These are phyloP conservation scores for Kalmusia sp. DNA, from an alignment of 2,329 filamentous ascomycete genomes.

Conservation along the genomic window DNA sequence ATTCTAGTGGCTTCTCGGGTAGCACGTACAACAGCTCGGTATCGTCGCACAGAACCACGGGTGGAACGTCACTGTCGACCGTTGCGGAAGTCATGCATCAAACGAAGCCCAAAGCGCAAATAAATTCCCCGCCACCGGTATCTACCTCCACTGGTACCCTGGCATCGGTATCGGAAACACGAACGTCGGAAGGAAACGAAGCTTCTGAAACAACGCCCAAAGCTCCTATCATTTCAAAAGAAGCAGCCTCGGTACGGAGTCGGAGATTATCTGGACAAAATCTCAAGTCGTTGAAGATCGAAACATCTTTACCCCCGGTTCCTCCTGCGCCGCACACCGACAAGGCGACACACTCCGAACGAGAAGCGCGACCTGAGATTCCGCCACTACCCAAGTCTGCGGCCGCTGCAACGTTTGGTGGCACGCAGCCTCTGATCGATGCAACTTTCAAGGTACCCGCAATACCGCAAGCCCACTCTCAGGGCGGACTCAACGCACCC, in stretches of 20 bases:
- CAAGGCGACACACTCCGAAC: constrained; percentile 39
- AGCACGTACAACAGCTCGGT: constrained; percentile 83
- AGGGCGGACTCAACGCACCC: constrained; percentile 34
- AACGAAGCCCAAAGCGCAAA: constrained; percentile 41
- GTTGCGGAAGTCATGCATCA: constrained; percentile 68
- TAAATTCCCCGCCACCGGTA: constrained; percentile 37
- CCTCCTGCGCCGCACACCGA: constrained; percentile 43
- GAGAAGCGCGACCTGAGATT: constrained; percentile 40
- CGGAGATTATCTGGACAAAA: constrained; percentile 83
- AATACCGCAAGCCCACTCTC: constrained; percentile 36
- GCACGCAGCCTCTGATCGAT: constrained; percentile 34
- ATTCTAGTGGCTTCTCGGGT: constrained; percentile 79
- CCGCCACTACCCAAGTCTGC: constrained; percentile 46
- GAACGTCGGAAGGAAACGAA: constrained; percentile 30
- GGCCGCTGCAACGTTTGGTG: constrained; percentile 35
- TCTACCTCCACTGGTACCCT: constrained; percentile 38
- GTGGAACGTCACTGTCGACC: constrained; percentile 72
- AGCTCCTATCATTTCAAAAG: constrained; percentile 32
- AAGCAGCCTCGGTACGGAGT: constrained; percentile 66
- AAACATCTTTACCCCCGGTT: constrained; percentile 64
- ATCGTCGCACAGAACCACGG: constrained; percentile 73
- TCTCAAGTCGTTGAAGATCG: constrained; percentile 84
- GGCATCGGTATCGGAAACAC: constrained; percentile 41
- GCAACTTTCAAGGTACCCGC: constrained; percentile 40
- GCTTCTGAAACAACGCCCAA: constrained; percentile 36